These are phyloP conservation scores for Colletotrichum gloeosporioides DNA, from an alignment of 2,329 filamentous ascomycete species.

Conservation along the genomic window DNA sequence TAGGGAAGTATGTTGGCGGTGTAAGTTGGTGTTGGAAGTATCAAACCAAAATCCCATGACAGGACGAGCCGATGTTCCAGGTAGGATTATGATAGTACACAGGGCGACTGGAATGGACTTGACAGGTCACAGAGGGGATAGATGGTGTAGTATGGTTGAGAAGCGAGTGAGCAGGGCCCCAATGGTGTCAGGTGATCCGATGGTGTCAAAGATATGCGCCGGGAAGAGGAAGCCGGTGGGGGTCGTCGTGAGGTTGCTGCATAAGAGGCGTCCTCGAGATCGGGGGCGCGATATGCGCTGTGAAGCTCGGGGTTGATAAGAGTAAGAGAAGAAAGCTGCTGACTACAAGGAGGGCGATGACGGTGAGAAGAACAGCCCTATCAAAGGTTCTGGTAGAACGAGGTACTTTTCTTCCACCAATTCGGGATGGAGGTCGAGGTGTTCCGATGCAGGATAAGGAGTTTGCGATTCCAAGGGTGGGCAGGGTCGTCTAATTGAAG, in stretches of 20 bases:
- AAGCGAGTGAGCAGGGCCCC: slow-evolving; percentile 8
- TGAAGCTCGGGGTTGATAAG: slow-evolving; percentile 5
- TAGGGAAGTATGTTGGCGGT: slow-evolving; percentile 19
- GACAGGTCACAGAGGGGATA: slow-evolving; percentile 2
- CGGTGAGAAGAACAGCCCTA: neutral
- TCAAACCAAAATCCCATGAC: slow-evolving; percentile 17
- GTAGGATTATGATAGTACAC: neutral
- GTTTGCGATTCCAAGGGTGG: slow-evolving; percentile 4
- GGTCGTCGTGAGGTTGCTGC: slow-evolving; percentile 20
- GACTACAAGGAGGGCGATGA: neutral
- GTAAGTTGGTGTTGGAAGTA: neutral
- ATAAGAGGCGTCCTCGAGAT: slow-evolving; percentile 5
- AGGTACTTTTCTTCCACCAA: slow-evolving; percentile 20
- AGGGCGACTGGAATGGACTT: slow-evolving; percentile 2
- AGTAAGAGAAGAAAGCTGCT: neutral
- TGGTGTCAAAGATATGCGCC: slow-evolving; percentile 9
- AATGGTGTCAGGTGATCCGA: slow-evolving; percentile 17
- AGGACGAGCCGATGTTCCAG: slow-evolving; percentile 5
- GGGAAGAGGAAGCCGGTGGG: slow-evolving; percentile 18
- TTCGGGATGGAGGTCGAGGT: neutral
- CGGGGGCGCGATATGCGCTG: slow-evolving; percentile 4
- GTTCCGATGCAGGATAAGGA: slow-evolving; percentile 1
- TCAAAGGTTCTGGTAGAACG: neutral
- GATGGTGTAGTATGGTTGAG: slow-evolving; percentile 4
- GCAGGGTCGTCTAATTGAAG: slow-evolving; percentile 4